These are phyloP conservation scores for Vigna mungo DNA, from an alignment of 306 rosid genomes.

Conservation along the genomic window DNA sequence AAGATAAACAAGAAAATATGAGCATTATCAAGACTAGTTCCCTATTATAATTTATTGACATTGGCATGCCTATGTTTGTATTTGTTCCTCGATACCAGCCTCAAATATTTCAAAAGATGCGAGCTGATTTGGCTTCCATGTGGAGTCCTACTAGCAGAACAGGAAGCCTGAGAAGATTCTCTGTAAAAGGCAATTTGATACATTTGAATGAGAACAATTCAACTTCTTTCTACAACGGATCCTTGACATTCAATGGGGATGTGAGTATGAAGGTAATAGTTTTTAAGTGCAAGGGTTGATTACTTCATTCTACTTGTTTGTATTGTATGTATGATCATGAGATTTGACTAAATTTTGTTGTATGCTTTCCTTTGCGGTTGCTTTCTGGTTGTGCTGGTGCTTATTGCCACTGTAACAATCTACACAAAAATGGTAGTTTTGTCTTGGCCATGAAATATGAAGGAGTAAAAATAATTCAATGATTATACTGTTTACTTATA, in stretches of 20 bases:
- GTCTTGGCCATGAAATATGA: conserved; percentile 7
- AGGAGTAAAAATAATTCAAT: conserved; percentile 4
- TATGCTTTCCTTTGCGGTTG: conserved; percentile 25
- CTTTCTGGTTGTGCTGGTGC: conserved; percentile 38
- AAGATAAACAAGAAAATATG: not conserved
- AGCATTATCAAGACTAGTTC: conserved; percentile 26
- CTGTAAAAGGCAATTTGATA: conserved; percentile 54
- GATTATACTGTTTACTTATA: conserved; percentile 8
- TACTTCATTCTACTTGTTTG: conserved; percentile 12
- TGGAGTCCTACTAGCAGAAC: conserved; percentile 73
- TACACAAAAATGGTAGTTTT: conserved; percentile 21
- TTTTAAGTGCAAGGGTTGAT: conserved; percentile 23
- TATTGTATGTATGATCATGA: conserved; percentile 27
- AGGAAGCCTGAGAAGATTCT: conserved; percentile 64
- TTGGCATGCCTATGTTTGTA: conserved; percentile 29
- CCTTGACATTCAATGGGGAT: conserved; percentile 64
- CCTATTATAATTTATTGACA: conserved; percentile 29
- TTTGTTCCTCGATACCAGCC: conserved; percentile 69
- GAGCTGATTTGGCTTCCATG: conserved; percentile 92
- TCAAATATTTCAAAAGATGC: conserved; percentile 79
- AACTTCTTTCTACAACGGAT: conserved; percentile 49
- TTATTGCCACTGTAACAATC: conserved; percentile 26
- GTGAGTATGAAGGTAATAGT: conserved; percentile 71
- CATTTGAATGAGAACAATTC: conserved; percentile 53
- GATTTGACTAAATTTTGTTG: conserved; percentile 26